phyloP scores from a whole-genome alignment of 192 early-diverging fungal genomes.

The Allomyces macrogynus region DNA sequence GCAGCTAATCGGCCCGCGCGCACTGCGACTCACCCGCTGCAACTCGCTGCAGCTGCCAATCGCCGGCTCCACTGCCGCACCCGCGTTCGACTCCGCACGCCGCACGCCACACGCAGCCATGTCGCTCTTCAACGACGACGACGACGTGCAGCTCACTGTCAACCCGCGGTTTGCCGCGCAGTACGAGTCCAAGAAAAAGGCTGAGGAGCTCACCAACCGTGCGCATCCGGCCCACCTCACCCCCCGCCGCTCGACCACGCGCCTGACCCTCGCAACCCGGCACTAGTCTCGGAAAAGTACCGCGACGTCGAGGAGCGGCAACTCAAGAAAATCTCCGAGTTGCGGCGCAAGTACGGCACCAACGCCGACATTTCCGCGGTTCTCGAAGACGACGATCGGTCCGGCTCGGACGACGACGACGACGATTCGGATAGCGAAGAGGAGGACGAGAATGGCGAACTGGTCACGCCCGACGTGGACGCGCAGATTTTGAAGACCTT shows the following conservation, averaged over 20 bases:
- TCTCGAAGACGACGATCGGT: not conserved
- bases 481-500: slow-evolving; percentile 87
- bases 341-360: slow-evolving; percentile 20
- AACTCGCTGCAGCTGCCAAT: not conserved
- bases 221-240: not conserved
- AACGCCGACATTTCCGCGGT: slow-evolving; percentile 6
- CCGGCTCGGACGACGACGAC: slow-evolving; percentile 9
- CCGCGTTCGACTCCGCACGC: not conserved
- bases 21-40: not conserved
- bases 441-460: slow-evolving; percentile 57
- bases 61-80: not conserved
- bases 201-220: not conserved
- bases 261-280: no score
- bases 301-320: slow-evolving; percentile 19
- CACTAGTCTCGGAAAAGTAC: slow-evolving; percentile 39
- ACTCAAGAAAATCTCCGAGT: slow-evolving; percentile 10
- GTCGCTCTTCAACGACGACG: not conserved
- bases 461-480: slow-evolving; percentile 76
- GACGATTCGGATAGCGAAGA: slow-evolving; percentile 32
- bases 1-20: no score
- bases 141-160: not conserved
- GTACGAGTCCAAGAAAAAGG: not conserved
- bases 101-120: not conserved
- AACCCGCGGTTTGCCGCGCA: not conserved
- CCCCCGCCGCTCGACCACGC: no score